Conservation (phyloP, 306 rosid genomes). For the Inga oerstediana region DNA sequence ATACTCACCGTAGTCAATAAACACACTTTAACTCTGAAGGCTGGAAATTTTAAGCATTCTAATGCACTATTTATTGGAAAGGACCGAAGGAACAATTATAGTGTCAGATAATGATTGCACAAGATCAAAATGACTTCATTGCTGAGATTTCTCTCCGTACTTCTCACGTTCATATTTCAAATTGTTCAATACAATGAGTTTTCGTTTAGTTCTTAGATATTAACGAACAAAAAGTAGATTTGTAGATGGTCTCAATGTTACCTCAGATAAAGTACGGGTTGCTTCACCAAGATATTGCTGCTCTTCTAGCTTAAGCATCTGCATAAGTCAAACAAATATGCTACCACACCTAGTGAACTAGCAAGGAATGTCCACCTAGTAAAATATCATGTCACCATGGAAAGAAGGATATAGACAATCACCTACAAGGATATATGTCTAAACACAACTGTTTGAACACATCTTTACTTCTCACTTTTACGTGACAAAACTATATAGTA, state of each 20-base stretch:
- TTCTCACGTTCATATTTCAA: background rate
- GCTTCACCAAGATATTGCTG: slow-evolving; percentile 84
- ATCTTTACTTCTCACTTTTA: slow-evolving; percentile 10
- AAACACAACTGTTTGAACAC: background rate
- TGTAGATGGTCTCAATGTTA: slow-evolving; percentile 33
- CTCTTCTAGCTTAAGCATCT: slow-evolving; percentile 83
- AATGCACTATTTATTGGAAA: background rate
- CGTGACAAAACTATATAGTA: background rate
- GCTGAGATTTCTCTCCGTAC: background rate
- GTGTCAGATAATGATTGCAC: background rate
- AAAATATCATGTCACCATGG: background rate
- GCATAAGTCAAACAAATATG: slow-evolving; percentile 41
- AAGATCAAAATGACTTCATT: slow-evolving; percentile 14
- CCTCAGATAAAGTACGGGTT: slow-evolving; percentile 69
- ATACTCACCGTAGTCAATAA: background rate
- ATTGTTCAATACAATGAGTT: background rate
- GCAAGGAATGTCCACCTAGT: slow-evolving; percentile 2
- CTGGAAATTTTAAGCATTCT: slow-evolving; percentile 8
- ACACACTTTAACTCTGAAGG: background rate
- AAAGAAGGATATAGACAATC: slow-evolving; percentile 1
- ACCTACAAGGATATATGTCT: slow-evolving; percentile 2
- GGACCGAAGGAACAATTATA: background rate
- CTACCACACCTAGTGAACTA: background rate
- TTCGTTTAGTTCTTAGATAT: slow-evolving; percentile 8
- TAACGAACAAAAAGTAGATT: background rate